Evolutionary conservation across 371 early-diverging fungal species (phyloP), one percentile per base, ranked within the genome.

Genomic region (Mucor irregularis): DNA sequence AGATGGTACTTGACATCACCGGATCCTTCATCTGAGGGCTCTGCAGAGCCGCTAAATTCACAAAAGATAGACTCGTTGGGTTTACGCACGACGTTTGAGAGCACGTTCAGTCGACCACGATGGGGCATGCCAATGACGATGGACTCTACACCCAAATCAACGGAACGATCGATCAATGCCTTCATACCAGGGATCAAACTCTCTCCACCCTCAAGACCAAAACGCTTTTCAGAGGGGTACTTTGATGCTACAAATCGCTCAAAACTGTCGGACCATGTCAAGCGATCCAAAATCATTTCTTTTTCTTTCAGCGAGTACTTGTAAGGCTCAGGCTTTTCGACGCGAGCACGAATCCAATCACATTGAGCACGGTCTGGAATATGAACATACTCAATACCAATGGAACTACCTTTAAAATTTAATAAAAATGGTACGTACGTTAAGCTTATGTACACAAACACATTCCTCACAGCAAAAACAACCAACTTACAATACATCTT

Each of bases 1-100:
- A 96, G 79, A 73, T 97, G 98, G 84, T 97, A 97, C 78, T 94
- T 97, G 59, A 94, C 98, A 75, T 98, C 98, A 65, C 98, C 98
- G 25, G 96, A 95, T 11, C 97, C 97, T 78, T 97, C 98, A 30
- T 86, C 89, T 44, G 82, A 82, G 35, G 90, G 85, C 53, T 86
- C 90, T 30, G 73, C 35, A 53, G 81, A 65, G 56, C 91, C 90
- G 55, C 93, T 88, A 81, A 98, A 96, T 74, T 98, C 96, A 65
- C 93, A 91, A 75, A 97, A 98, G 68, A 97, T 95, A 28, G 94
- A 94, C 73, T 95, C 95, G 71, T 93, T 91, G 51, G 97, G 97
- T 81, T 97, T 97, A 69, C 96, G 91, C 58, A 97, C 94, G 33
- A 98, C 97, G 74, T 96, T 96, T 64, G 92, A 91, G 44, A 98